Base-by-base conservation (phyloP, 2,329 filamentous ascomycete genomes). In the Canariomyces notabilis region DNA sequence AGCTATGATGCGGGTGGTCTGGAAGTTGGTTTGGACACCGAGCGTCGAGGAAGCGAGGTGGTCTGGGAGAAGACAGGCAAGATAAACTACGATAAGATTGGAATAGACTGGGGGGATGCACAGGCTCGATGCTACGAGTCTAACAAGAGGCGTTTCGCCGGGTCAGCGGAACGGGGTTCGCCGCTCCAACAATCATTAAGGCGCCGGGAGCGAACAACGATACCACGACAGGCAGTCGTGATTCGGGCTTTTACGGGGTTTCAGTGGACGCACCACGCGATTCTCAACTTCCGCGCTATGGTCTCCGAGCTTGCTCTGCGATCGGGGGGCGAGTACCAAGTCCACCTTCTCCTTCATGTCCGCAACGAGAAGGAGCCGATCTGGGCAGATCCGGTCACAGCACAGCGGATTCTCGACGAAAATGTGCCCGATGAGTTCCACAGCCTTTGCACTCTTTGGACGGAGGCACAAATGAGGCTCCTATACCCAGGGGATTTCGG, bases 281-380 rank as follows among this genome's bases (percentile, higher is more conserved):
- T 93, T 29, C 73, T 94, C 59, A 90, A 90, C 65, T 77, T 95
- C 57, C 85, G 89, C 14, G 84, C 89, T 23, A 70, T 95, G 57
- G 80, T 95, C 34, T 80, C 84, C 4, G 89, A 95, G 65, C 72
- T 94, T 8, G 80, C 83, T 6, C 70, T 95, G 39, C 74, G 80
- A 45, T 90, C 87, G 0, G 87, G 88, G 23, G 87, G 85, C 37
- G 87, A 95, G 62, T 95, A 93, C 58, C 76, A 78, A 4, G 75
- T 95, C 3, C 87, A 93, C 64, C 89, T 95, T 61, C 72, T 95
- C 29, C 76, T 95, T 32, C 88, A 95, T 56, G 87, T 94, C 54
- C 88, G 87, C 58, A 85, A 94, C 63, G 77, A 85, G 56, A 80
- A 86, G 58, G 69, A 83, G 34, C 86, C 85, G 36, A 88, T 95